Evolutionary conservation across 805 yeast species (phyloP), one percentile per base, ranked within the genome.

Genomic region (Komagataella pseudopastoris): DNA sequence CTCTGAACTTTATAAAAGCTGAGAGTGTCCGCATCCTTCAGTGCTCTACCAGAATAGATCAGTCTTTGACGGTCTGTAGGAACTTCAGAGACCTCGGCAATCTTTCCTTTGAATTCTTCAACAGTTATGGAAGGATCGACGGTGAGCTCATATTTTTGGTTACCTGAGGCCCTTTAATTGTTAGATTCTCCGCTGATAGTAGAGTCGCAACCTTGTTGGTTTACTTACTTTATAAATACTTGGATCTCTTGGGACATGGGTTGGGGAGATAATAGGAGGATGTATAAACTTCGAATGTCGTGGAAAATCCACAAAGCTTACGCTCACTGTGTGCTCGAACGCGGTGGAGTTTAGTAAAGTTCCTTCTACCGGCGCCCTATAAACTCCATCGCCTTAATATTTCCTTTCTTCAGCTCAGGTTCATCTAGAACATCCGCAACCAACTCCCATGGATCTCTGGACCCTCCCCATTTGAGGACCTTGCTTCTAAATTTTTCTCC

Each of bases 391-490:
- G 96, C 90, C 44, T 68, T 65, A 22, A 75, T 69, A 53, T 85
- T 95, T 4, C 96, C 96, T 23, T 70, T 67, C 3, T 71, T 70
- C 47, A 89, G 66, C 48, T 71, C 76, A 0, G 80, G 80, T 30
- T 77, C 72, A 50, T 82, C 88, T 50, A 93, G 69, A 2, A 85
- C 89, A 52, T 85, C 85, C 1, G 95, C 86, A 16, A 93, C 69
- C 61, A 95, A 83, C 18, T 71, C 70, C 95, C 96, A 88, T 0
- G 98, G 95, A 60, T 88, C 89, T 54, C 80, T 75, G 2, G 95
- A 78, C 0, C 99, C 99, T 20, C 99, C 99, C 96, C 96, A 91
- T 60, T 78, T 78, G 53, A 93, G 69, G 0, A 93, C 83, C 53
- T 80, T 75, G 30, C 79, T 68, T 56, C 76, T 80, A 63, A 88